Percentiles rank a stretch among this genome's conserved stretches.
phyloP scores from a whole-genome alignment of 768 basidiomycete genomes.

The Suillus subluteus region DNA sequence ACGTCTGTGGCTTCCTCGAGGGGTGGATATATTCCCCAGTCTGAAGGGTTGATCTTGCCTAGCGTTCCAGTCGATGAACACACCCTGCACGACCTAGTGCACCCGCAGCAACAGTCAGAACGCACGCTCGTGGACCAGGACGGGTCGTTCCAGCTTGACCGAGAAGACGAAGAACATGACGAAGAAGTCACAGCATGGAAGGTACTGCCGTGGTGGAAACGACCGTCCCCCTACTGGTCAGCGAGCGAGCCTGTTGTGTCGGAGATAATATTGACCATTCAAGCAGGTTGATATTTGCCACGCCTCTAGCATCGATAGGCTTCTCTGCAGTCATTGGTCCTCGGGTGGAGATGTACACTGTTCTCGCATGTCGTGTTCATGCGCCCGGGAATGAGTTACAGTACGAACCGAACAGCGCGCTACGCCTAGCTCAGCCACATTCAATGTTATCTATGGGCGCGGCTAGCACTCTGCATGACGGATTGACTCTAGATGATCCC shows the following conservation, averaged over 20 bases:
- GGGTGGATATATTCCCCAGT: conserved; percentile 26
- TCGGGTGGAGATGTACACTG: conserved; percentile 73
- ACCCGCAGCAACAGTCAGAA: conserved; percentile 41
- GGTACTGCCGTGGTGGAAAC: conserved; percentile 71
- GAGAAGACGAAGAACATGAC: conserved; percentile 34
- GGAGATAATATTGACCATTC: conserved; percentile 3
- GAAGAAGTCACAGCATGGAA: conserved; percentile 30
- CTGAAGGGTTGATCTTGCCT: conserved; percentile 44
- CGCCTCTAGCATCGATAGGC: conserved; percentile 60
- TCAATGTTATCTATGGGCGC: background rate
- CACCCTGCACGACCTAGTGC: conserved; percentile 47
- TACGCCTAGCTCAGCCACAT: background rate
- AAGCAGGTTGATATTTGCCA: conserved; percentile 57
- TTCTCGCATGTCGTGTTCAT: conserved; percentile 69
- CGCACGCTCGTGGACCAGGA: conserved; percentile 34
- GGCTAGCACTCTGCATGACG: background rate
- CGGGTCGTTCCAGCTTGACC: conserved; percentile 18
- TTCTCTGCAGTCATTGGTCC: conserved; percentile 66
- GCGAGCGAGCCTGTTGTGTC: conserved; percentile 22
- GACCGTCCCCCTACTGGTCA: conserved; percentile 76
- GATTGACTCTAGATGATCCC: conserved; percentile 1
- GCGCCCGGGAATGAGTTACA: conserved; percentile 46
- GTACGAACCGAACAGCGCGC: conserved; percentile 30
- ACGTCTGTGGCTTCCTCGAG: conserved; percentile 24
- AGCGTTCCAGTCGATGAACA: conserved; percentile 52